Conservation (phyloP, 352 stramenopile genomes). For the Globisporangium uncinulatum region DNA sequence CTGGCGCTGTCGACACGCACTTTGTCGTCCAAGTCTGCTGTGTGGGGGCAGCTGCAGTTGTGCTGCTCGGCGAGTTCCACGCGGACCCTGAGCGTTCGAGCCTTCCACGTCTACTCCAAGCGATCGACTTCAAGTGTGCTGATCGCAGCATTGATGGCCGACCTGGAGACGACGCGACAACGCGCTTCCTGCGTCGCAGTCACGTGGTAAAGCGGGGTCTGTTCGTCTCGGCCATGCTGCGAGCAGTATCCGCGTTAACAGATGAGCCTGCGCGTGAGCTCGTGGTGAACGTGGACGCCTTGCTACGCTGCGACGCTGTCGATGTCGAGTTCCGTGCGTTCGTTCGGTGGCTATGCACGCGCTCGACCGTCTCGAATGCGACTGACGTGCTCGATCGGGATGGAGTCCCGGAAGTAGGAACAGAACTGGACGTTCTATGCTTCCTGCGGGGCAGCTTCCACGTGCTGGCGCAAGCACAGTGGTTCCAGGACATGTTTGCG, state of each 20-base stretch:
- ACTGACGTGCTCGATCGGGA: not conserved
- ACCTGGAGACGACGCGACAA: not conserved
- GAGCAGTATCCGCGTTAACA: not conserved
- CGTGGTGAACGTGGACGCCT: not conserved
- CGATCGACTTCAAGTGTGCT: constrained; percentile 2
- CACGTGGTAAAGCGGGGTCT: constrained; percentile 2
- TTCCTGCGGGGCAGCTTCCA: constrained; percentile 1
- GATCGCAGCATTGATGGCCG: not conserved
- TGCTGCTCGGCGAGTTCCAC: constrained; percentile 3
- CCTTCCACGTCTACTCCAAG: constrained; percentile 4
- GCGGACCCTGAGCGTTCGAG: not conserved
- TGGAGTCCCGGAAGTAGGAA: not conserved
- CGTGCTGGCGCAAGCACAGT: constrained; percentile 1
- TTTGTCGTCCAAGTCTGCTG: constrained; percentile 7
- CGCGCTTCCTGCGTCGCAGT: not conserved
- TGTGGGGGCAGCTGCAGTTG: constrained; percentile 4
- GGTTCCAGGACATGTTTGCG: constrained; percentile 3
- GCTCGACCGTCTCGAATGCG: not conserved
- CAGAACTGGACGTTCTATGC: not conserved
- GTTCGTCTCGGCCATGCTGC: constrained; percentile 8
- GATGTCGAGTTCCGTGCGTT: constrained; percentile 3
- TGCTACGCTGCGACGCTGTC: constrained; percentile 4
- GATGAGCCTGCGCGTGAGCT: not conserved
- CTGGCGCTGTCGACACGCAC: not conserved
- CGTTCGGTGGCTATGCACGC: not conserved